Evolutionary conservation across 169 alveolate genomes (phyloP), one percentile per base, ranked within the genome.

Genomic region (Plasmodium yoelii): DNA sequence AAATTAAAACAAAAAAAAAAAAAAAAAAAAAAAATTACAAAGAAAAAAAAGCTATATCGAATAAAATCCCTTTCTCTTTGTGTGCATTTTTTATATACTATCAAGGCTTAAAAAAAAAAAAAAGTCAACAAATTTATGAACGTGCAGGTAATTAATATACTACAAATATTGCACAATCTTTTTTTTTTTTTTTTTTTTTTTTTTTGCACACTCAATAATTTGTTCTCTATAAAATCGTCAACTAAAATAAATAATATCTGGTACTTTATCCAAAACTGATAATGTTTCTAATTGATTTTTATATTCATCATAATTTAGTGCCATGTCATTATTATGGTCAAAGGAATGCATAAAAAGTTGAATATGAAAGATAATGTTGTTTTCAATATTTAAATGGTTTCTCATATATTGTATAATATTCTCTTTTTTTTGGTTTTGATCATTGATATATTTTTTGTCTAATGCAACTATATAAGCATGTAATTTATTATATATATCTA

Each of bases 281-380:
- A 63, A 34, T 0, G 88, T 75, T 1, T 8, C 34, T 34, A 61
- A 8, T 44, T 75, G 88, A 49, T 75, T 56, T 67, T 75, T 60
- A 42, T 75, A 75, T 53, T 75, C 88, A 18, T 60, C 68, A 26
- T 46, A 75, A 28, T 75, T 65, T 49, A 75, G 47, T n/a, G 56
- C 9, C 53, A 63, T 34, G 53, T 75, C 88, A 63, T 67, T 67
- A 51, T 75, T 64, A 8, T 26, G 55, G 15, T 75, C 88, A 56
- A 75, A 75, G 5, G 88, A 19, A 42, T 63, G 28, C 39, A 63
- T 13, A 22, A 75, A 13, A 18, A 63, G 26, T 57, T 75, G 28
- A 22, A 75, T 1, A 19, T 75, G 63, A 3, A 22, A 44, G 44
- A 75, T 34, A 39, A 75, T 18, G 18, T 65, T 19, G 15, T 63